Base-by-base conservation (phyloP, 2,329 filamentous ascomycete species). In the Colletotrichum coccodes region DNA sequence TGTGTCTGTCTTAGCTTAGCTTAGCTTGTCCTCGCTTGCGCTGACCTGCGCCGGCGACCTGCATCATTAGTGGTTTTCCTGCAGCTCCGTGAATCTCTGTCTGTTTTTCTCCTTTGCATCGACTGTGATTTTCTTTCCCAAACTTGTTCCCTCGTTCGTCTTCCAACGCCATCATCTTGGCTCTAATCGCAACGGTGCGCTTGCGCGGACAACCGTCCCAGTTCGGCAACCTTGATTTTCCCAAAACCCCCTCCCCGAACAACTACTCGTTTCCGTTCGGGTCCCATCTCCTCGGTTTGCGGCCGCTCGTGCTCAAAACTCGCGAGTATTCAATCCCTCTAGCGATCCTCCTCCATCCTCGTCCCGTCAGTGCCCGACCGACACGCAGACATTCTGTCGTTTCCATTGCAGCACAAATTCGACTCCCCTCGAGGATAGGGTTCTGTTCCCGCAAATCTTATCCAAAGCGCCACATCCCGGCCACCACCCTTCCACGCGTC, bases 261-360 rank as follows among this genome's bases (percentile, higher is more conserved):
- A 63, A 32, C 42, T 40, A 23, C 11, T 11, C 23, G 23, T 52
- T 36, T n/a, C 6, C 32, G 18, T 63, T 59, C 49, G 47, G 23
- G 16, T 42, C 23, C 61, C 61, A 26, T 50, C 36, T 50, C 47
- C 14, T 26, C 49, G 61, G 65, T 23, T 26, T 38, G 60, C 30
- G 4, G 38, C 28, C 60, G 46, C 57, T 38, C 36, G n/a, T 26
- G 16, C 46, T 40, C 58, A 42, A 68, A 65, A 68, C 28, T 54
- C 46, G 32, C 54, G 42, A 56, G 34, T 47, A 52, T 23, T 36
- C 18, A n/a, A 23, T 18, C 32, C 47, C 28, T 54, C 21, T 60
- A 64, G 53, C 60, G n/a, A 59, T 65, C 47, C 36, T 46, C 44
- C 59, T 18, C 21, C n/a, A 6, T 47, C 44, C 44, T 26, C 23